Percentiles rank a stretch among this genome's conserved stretches.
Evolutionary conservation across 176 grass and related monocot species (phyloP).

Genomic region (Elymus sibiricus): DNA sequence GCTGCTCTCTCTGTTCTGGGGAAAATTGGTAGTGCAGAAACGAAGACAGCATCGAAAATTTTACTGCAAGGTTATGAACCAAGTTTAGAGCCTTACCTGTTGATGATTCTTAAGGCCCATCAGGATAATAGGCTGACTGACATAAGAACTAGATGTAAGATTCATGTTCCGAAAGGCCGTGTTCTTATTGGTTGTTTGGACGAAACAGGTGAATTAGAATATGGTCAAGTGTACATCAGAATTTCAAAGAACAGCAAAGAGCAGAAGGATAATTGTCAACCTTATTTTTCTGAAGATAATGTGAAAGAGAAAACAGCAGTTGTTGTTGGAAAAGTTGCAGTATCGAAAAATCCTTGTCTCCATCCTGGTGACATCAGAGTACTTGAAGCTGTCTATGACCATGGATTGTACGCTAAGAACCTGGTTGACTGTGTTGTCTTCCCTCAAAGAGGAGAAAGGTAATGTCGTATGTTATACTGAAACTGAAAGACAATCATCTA

Average conservation of each 20-base stretch:
- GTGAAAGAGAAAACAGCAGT: conserved; percentile 31
- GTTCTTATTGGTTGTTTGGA: conserved; percentile 95
- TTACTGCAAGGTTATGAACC: conserved; percentile 82
- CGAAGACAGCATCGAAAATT: conserved; percentile 56
- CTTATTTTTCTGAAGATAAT: conserved; percentile 50
- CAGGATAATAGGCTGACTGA: conserved; percentile 70
- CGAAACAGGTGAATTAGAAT: conserved; percentile 58
- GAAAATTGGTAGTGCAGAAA: conserved; percentile 53
- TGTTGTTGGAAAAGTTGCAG: conserved; percentile 67
- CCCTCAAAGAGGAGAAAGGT: conserved; percentile 89
- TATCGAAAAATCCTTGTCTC: conserved; percentile 92
- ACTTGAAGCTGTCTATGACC: conserved; percentile 77
- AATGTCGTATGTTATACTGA: conserved; percentile 26
- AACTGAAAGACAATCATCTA: conserved; percentile 12
- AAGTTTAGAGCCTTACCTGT: conserved; percentile 71
- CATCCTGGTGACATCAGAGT: conserved; percentile 94
- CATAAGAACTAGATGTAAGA: conserved; percentile 74
- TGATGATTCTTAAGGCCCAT: conserved; percentile 81
- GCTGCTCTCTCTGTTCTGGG: conserved; percentile 64
- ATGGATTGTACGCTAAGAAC: conserved; percentile 56
- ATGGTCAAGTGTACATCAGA: conserved; percentile 83
- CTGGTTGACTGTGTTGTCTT: conserved; percentile 87
- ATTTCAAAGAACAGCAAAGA: conserved; percentile 77
- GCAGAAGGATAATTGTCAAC: conserved; percentile 40
- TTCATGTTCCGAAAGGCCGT: conserved; percentile 81